A percentile compares a stretch with the other conserved stretches of the same genome.
These are phyloP conservation scores for Termitomyces sp. DNA, from an alignment of 768 basidiomycete species.

Conservation along the genomic window DNA sequence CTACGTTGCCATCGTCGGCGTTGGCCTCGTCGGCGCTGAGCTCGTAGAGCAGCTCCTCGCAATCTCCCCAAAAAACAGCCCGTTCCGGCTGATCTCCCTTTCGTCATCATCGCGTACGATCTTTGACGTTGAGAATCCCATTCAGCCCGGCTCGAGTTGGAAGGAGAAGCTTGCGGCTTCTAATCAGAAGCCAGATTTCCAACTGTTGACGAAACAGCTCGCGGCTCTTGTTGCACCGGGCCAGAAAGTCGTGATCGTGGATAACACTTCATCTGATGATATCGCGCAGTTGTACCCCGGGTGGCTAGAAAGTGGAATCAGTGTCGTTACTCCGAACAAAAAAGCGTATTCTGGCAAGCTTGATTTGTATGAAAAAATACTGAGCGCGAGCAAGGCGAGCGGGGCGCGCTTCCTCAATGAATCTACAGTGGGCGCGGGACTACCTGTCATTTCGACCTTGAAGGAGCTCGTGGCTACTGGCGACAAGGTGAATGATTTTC, in stretches of 20 bases:
- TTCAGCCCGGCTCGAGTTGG: conserved; percentile 33
- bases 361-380: conserved; percentile 64
- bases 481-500: conserved; percentile 61
- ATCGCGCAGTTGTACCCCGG: conserved; percentile 81
- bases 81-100: conserved; percentile 65
- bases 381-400: conserved; percentile 51
- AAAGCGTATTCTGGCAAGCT: conserved; percentile 85
- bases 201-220: conserved; percentile 42
- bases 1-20: conserved; percentile 80
- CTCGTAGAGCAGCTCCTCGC: conserved; percentile 79
- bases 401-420: conserved; percentile 79
- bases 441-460: conserved; percentile 88
- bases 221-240: conserved; percentile 41
- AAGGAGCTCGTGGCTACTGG: conserved; percentile 92
- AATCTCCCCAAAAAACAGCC: conserved; percentile 49
- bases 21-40: conserved; percentile 90
- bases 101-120: conserved; percentile 63
- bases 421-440: conserved; percentile 91
- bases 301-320: conserved; percentile 74
- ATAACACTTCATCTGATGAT: conserved; percentile 86
- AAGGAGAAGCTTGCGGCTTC: conserved; percentile 35
- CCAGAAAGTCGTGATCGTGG: conserved; percentile 68
- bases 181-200: conserved; percentile 45
- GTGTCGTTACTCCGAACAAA: conserved; percentile 96
- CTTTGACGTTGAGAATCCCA: conserved; percentile 44